Base-by-base conservation (phyloP, 352 stramenopile genomes). In the Phytophthora pistaciae region DNA sequence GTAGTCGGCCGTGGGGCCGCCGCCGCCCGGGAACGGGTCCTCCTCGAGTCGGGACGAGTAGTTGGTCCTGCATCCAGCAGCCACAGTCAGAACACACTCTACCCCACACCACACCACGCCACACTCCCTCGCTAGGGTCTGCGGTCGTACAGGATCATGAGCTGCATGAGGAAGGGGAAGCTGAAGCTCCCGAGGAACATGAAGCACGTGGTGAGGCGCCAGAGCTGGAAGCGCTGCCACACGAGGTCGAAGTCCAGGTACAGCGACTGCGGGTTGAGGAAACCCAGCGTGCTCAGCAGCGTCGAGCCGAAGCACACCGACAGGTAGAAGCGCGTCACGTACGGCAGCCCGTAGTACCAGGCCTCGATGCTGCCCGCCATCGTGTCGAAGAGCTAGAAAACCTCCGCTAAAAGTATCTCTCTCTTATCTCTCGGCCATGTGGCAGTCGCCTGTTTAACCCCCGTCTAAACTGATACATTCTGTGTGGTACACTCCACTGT, bases 161-260 rank as follows among this genome's bases (percentile, higher is more conserved):
- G 85, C 63, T 95, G 86, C 84, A 97, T 96, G 75, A 97, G 87
- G 71, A 97, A 96, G 38, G 87, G 82, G 65, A 97, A 96, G 69
- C 86, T 90, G 58, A 96, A 96, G 70, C 84, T 85, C 36, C 91
- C 91, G 25, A 97, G 85, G 76, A 82, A 97, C 74, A 96, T 93
- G 75, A 97, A 97, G 77, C 83, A 88, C 57, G 91, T 96, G 65
- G 90, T 82, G 69, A 97, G 77, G 27, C 91, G 88, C 91, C 91
- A 97, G 63, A 97, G 77, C 72, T 97, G 88, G 75, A 97, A 97
- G 58, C 85, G 82, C 58, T 94, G 78, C 87, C 87, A 95, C 64
- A 97, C 79, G 63, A 96, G 79, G 42, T 92, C 89, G 57, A 93
- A 93, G 77, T 93, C 90, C 57, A 96, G 78, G 71, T 97, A 95